phyloP scores from a whole-genome alignment of 1,284 basidiomycete genomes.

The Athelia sp. region DNA sequence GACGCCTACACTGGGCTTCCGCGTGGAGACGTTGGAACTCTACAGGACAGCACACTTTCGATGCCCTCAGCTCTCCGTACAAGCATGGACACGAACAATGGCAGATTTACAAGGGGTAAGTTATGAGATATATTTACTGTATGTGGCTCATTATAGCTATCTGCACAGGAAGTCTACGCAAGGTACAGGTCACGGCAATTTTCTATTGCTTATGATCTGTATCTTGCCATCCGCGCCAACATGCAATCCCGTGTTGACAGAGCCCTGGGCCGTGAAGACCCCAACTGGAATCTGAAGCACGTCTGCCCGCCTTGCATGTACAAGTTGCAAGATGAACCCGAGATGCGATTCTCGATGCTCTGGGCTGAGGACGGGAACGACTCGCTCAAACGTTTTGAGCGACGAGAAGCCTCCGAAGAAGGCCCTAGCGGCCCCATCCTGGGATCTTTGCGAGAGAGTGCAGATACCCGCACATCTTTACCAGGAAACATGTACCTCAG shows the following conservation, averaged over 20 bases:
- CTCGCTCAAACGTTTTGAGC: slow-evolving; percentile 3
- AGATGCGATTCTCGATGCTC: slow-evolving; percentile 1
- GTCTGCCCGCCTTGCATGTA: slow-evolving; percentile 8
- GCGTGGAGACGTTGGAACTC: slow-evolving; percentile 7
- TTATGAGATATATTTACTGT: slow-evolving; percentile 6
- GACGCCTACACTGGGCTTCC: slow-evolving; percentile 6
- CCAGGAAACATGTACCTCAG: slow-evolving; percentile 5
- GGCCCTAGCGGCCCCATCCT: background rate
- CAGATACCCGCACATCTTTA: slow-evolving; percentile 1
- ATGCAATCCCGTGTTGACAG: slow-evolving; percentile 1
- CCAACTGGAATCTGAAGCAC: slow-evolving; percentile 5
- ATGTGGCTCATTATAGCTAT: slow-evolving; percentile 1
- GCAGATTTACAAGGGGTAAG: slow-evolving; percentile 9
- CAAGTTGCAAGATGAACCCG: slow-evolving; percentile 2
- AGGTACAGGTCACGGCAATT: slow-evolving; percentile 7
- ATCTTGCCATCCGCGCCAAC: slow-evolving; percentile 4
- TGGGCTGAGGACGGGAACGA: slow-evolving; percentile 7
- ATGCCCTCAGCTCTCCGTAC: slow-evolving; percentile 8
- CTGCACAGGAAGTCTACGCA: slow-evolving; percentile 4
- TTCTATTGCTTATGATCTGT: slow-evolving; percentile 6
- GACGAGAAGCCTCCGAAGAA: background rate
- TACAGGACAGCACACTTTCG: slow-evolving; percentile 7
- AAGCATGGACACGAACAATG: slow-evolving; percentile 10
- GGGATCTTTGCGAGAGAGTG: background rate
- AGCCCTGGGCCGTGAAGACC: slow-evolving; percentile 7